Evolutionary conservation across 208 protist genomes (phyloP), one percentile per base, ranked within the genome.

Genomic region (Wallacemonas rigidus): DNA sequence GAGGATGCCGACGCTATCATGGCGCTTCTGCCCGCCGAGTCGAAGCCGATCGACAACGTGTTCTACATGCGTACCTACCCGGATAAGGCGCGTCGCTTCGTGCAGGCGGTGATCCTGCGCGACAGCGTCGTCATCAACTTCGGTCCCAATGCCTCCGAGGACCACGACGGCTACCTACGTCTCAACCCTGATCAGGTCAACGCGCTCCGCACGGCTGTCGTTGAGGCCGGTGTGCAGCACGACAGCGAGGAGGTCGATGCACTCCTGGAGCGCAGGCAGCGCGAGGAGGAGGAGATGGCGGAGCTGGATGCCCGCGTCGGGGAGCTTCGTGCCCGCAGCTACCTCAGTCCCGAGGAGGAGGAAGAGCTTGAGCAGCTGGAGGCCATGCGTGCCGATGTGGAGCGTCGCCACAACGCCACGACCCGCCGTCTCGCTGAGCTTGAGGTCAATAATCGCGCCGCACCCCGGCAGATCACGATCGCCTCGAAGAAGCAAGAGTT

Each of bases 351-450:
- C 26, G 84, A 94, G 45, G 89, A 94, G 70, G 85, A 84, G 65
- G 87, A 90, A 78, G 87, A 94, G 78, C 74, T 92, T 51, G 72
- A 74, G 41, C 87, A 94, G 81, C 80, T 94, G 53, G 77, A 86
- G 81, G 71, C 71, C 15, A 70, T 88, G 39, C 73, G 78, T 14
- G 80, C 71, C 15, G 85, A 85, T 62, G 73, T 77, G 38, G 79
- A 85, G 67, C 85, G 79, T 44, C 83, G 83, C 53, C 83, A 88
- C 75, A 76, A 76, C 60, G 79, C 69, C 35, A 94, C 86, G 40
- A 67, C 82, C 48, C 75, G 76, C 53, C 89, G 89, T 68, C 88
- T 89, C 51, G 75, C 79, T 45, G 71, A 89, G 45, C 73, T 92
- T 12, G 79, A 90, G 65, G 76, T 78, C 62, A 75, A 76, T 67